Evolutionary conservation across 495 filamentous ascomycete genomes (phyloP), one percentile per base, ranked within the genome.

Genomic region (Echria macrotheca): DNA sequence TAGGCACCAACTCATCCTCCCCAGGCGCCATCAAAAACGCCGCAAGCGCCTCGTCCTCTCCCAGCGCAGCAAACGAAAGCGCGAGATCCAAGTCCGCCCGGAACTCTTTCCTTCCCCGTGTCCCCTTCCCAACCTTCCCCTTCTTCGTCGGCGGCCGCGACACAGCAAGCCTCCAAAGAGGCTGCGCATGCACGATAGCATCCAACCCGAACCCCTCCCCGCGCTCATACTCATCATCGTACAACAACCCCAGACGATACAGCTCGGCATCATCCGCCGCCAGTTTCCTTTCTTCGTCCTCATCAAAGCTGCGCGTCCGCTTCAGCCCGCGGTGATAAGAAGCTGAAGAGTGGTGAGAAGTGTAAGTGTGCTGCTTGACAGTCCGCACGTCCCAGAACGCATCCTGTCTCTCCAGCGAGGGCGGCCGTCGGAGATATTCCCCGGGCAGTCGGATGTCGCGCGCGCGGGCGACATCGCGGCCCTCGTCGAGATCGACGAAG

Each of bases 351-450:
- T n/a, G n/a, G n/a, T n/a, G n/a, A n/a, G n/a, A n/a, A n/a, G n/a
- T n/a, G n/a, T n/a, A n/a, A n/a, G n/a, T n/a, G n/a, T n/a, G n/a
- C n/a, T n/a, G n/a, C 19, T 35, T 58, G 1, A 41, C 35, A 0
- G 57, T 59, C 35, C 49, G 41, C 3, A 56, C 60, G 18, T 65
- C 66, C 10, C 62, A 57, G 28, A 74, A 74, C 15, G 71, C 71
- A 38, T 69, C 67, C 49, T 74, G 66, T 6, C 71, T 56, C 47
- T 70, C 60, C 22, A 74, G 60, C 1, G 59, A 61, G 0, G 70
- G 70, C 9, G 53, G 63, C 2, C 58, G 49, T 5, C 51, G 59
- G 7, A 12, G n/a, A 17, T 23, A 25, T 44, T 69, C 63, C 33
- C 58, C 44, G 14, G 68, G 64, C 5, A 69, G 44, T 2, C 29